Evolutionary conservation across 2,329 filamentous ascomycete species (phyloP), one percentile per base, ranked within the genome.

Genomic region (Colletotrichum liaoningense): DNA sequence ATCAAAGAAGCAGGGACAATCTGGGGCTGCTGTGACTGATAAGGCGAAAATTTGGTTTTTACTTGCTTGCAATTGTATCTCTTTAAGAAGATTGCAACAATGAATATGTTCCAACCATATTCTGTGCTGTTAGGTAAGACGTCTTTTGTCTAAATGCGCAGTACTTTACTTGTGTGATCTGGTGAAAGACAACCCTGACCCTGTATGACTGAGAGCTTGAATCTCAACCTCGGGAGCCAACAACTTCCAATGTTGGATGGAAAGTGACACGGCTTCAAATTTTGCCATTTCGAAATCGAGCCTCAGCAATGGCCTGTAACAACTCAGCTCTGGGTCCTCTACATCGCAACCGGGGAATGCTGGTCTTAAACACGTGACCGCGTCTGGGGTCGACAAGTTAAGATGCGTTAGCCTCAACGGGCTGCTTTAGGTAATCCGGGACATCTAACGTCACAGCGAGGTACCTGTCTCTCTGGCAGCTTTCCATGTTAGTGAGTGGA

Each of bases 381-480:
- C 30, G 28, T 71, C 66, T 38, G 71, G 67, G 67, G 71, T 66
- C 11, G 22, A 30, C 49, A 12, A 56, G 55, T 60, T 57, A 49
- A 49, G 19, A 19, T 22, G 16, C 19, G 19, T 49, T 49, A 73
- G 56, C n/a, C 67, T 42, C 62, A 57, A 71, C 66, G 57, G 71
- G 67, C 38, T 62, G 7, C 14, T 42, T 42, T 42, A 60, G 38
- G 42, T 49, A 49, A 49, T 57, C 49, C 35, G 60, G 60, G 56
- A 73, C 67, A 62, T n/a, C 71, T 19, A 73, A 73, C 67, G 71
- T 71, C 71, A 73, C 67, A 70, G 60, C 59, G 33, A 33, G 55
- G 55, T 65, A 49, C 38, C 6, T 19, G 22, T 57, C 33, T 70
- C 26, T 57, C 35, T 73, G 56, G 46, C 71, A 70, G 65, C 60